A percentile compares a stretch with the other conserved stretches of the same genome.
These are phyloP conservation scores for Magnaporthiopsis incrustans DNA, from an alignment of 2,329 filamentous ascomycete genomes.

Conservation along the genomic window DNA sequence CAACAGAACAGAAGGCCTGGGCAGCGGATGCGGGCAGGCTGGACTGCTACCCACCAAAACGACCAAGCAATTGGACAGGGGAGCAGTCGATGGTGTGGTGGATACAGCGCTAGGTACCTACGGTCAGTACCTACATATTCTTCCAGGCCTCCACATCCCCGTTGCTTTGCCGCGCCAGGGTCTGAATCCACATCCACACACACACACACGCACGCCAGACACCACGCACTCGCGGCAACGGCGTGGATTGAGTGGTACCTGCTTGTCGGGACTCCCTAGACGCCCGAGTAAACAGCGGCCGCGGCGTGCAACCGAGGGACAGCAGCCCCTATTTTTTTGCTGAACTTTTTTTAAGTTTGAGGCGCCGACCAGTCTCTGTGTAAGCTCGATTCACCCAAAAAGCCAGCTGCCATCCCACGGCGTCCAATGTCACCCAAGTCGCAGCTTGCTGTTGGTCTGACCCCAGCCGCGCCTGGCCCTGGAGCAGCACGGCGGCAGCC, in stretches of 20 bases:
- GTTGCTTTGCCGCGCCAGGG: background rate
- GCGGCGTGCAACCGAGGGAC: background rate
- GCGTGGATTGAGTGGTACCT: too few species aligned
- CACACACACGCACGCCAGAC: too few species aligned
- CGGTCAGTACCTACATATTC: background rate
- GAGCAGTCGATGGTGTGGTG: background rate
- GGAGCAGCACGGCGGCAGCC: background rate
- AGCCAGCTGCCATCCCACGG: background rate
- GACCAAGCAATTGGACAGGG: background rate
- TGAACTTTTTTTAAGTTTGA: background rate
- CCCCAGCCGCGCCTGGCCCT: background rate
- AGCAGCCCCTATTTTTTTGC: background rate
- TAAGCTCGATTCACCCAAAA: background rate
- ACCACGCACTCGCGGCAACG: background rate
- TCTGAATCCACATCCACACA: background rate
- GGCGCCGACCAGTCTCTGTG: background rate
- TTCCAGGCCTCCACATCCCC: background rate
- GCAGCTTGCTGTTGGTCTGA: background rate
- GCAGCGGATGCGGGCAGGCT: too few species aligned
- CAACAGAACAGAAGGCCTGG: background rate
- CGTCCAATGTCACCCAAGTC: background rate
- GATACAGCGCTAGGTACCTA: background rate
- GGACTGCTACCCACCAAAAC: background rate
- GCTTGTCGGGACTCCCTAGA: too few species aligned
- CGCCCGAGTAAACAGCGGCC: background rate